Conservation (phyloP, 495 filamentous ascomycete species). For the Aspergillus diversus region DNA sequence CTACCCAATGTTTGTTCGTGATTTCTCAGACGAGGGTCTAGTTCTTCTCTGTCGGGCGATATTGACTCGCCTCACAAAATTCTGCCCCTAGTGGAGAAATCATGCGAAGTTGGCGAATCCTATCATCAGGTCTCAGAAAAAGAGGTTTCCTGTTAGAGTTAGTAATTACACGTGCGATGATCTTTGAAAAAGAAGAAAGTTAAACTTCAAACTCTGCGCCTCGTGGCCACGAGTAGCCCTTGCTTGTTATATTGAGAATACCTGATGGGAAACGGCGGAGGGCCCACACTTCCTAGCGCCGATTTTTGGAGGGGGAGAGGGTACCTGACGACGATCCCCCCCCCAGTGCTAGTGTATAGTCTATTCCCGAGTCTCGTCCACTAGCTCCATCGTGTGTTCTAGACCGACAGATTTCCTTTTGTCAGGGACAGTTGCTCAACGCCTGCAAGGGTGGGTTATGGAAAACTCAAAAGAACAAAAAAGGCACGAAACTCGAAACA, state of each 20-base stretch:
- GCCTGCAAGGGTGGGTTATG: slow-evolving; percentile 1
- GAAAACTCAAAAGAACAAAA: slow-evolving; percentile 4
- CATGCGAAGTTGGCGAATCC: background rate
- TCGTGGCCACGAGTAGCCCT: background rate
- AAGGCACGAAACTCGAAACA: slow-evolving; percentile 10
- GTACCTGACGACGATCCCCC: slow-evolving; percentile 8
- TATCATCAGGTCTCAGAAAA: background rate
- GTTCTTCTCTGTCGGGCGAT: background rate
- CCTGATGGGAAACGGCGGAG: background rate
- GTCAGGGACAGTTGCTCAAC: background rate
- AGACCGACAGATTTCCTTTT: slow-evolving; percentile 1
- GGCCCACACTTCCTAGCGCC: background rate
- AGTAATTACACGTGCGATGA: too few species aligned
- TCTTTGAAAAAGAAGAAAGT: background rate
- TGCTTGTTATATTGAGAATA: background rate
- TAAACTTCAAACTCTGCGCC: background rate
- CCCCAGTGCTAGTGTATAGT: slow-evolving; percentile 12
- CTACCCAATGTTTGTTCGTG: background rate
- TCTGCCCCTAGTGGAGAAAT: slow-evolving; percentile 2
- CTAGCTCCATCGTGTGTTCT: slow-evolving; percentile 10
- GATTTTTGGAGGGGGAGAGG: slow-evolving; percentile 7
- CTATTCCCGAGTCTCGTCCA: background rate
- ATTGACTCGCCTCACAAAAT: background rate
- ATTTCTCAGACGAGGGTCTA: background rate
- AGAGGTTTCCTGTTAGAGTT: background rate